Conservation (phyloP, 805 yeast genomes). For the Lachancea sp. region DNA sequence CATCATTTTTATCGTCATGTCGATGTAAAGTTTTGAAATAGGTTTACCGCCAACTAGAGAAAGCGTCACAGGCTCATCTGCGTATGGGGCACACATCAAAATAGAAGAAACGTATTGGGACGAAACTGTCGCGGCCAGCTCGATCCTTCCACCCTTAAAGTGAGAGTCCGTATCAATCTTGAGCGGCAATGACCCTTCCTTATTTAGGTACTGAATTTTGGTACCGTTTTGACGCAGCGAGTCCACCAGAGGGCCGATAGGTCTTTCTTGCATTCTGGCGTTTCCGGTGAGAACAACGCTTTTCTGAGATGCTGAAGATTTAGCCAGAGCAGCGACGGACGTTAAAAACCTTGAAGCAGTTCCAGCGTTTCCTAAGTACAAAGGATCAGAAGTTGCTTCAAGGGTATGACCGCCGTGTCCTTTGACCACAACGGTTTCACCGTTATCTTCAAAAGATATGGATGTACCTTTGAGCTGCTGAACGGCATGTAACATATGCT, state of each 20-base stretch:
- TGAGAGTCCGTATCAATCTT: conserved; percentile 61
- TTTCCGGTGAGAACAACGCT: conserved; percentile 80
- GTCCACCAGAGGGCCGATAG: conserved; percentile 92
- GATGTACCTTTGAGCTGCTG: conserved; percentile 72
- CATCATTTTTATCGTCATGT: conserved; percentile 97
- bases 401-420: conserved; percentile 78
- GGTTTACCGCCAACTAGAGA: conserved; percentile 94
- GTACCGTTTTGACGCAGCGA: conserved; percentile 82
- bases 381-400: conserved; percentile 53
- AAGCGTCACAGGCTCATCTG: conserved; percentile 78
- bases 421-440: conserved; percentile 77
- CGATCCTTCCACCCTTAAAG: conserved; percentile 85
- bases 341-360: conserved; percentile 95
- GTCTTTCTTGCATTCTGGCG: conserved; percentile 95
- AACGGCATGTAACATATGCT: conserved; percentile 88
- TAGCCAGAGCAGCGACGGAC: conserved; percentile 82
- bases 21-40: conserved; percentile 89
- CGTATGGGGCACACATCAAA: conserved; percentile 97
- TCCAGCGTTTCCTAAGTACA: conserved; percentile 95
- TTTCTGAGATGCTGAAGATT: conserved; percentile 37
- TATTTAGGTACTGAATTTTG: conserved; percentile 60
- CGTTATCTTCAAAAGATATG: conserved; percentile 77
- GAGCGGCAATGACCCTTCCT: conserved; percentile 80
- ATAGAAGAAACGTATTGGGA: conserved; percentile 96
- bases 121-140: conserved; percentile 90